These are phyloP conservation scores for Graphiopsis chlorocephala DNA, from an alignment of 2,329 filamentous ascomycete genomes.

Conservation along the genomic window DNA sequence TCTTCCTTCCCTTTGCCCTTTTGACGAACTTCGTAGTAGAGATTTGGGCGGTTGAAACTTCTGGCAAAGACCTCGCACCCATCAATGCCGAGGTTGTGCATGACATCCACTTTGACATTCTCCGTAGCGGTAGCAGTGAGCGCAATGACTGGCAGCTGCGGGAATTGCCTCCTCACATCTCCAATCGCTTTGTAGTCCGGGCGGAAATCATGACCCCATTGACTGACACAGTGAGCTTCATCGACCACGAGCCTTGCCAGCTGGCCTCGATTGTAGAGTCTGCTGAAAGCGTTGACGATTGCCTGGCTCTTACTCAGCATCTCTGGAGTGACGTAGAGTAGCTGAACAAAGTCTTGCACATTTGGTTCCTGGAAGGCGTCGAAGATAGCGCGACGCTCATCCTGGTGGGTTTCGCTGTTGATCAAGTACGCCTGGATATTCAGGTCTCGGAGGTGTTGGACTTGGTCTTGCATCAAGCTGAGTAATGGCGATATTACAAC, in stretches of 20 bases:
- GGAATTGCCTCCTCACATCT: constrained; percentile 67
- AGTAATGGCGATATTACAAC: constrained; percentile 92
- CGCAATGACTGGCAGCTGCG: constrained; percentile 84
- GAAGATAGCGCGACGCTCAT: constrained; percentile 66
- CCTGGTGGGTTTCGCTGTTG: constrained; percentile 69
- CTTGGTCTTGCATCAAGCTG: constrained; percentile 97
- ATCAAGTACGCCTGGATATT: constrained; percentile 77
- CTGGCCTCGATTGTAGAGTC: constrained; percentile 66
- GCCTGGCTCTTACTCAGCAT: constrained; percentile 82
- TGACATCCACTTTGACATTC: constrained; percentile 88
- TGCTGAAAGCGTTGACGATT: constrained; percentile 64
- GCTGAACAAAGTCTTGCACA: constrained; percentile 74
- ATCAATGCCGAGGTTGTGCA: constrained; percentile 82
- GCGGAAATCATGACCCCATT: constrained; percentile 98
- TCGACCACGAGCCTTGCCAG: constrained; percentile 93
- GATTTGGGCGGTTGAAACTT: constrained; percentile 95
- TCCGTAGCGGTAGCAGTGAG: constrained; percentile 92
- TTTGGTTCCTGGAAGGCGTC: constrained; percentile 58
- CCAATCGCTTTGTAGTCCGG: constrained; percentile 91
- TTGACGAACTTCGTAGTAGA: constrained; percentile 78
- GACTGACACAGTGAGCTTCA: constrained; percentile 98
- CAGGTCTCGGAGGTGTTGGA: constrained; percentile 72
- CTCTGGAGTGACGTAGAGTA: constrained; percentile 94
- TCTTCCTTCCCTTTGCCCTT: constrained; percentile 63
- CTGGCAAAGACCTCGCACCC: constrained; percentile 78